A percentile compares a stretch with the other conserved stretches of the same genome.
Conservation (phyloP, 805 yeast genomes). For the Zygoascus biomembranicola region DNA sequence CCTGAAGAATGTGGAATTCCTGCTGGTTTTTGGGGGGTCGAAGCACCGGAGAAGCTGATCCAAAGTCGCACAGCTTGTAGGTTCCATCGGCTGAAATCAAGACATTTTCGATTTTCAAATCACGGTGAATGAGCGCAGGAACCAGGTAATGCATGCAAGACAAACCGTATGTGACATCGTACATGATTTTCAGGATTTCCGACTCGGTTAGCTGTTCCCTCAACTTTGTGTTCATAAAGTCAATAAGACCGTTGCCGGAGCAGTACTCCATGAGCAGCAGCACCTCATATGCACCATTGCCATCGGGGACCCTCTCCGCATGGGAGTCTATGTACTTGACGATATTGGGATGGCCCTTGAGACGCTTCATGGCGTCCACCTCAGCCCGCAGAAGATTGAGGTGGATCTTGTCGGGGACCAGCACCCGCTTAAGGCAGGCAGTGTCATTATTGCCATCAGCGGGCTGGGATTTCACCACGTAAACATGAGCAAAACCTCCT, state of each 20-base stretch:
- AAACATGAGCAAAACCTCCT: slow-evolving; percentile 95
- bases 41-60: slow-evolving; percentile 67
- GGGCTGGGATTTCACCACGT: slow-evolving; percentile 64
- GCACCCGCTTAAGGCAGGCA: slow-evolving; percentile 91
- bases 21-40: slow-evolving; percentile 68
- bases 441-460: slow-evolving; percentile 41
- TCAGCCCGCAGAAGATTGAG: slow-evolving; percentile 82
- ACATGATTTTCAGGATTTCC: slow-evolving; percentile 77
- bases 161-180: slow-evolving; percentile 70
- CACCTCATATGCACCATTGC: slow-evolving; percentile 60
- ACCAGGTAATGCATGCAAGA: slow-evolving; percentile 71
- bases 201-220: slow-evolving; percentile 66
- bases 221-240: slow-evolving; percentile 81
- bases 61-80: slow-evolving; percentile 89
- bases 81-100: slow-evolving; percentile 55
- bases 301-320: slow-evolving; percentile 59
- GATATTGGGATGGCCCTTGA: slow-evolving; percentile 67
- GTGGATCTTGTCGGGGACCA: slow-evolving; percentile 83
- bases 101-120: slow-evolving; percentile 81
- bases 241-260: slow-evolving; percentile 72
- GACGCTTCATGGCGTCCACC: slow-evolving; percentile 92
- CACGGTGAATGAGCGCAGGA: slow-evolving; percentile 77
- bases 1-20: slow-evolving; percentile 67
- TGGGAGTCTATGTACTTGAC: slow-evolving; percentile 93
- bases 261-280: slow-evolving; percentile 89